These are phyloP conservation scores for Myriangium duriaei DNA, from an alignment of 2,329 filamentous ascomycete species.

Conservation along the genomic window DNA sequence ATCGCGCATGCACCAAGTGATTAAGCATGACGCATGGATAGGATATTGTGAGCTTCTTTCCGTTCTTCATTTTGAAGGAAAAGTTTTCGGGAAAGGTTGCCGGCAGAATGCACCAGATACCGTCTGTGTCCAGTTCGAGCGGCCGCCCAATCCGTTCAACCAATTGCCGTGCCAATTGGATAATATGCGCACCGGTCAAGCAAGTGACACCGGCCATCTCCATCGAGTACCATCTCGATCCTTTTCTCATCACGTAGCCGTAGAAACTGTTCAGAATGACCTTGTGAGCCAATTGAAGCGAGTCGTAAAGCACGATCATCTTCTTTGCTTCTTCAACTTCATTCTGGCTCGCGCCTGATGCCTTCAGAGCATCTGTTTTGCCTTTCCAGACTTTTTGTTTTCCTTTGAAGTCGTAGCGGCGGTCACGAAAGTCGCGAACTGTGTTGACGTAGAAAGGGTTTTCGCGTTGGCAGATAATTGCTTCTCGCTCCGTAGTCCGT, in stretches of 20 bases:
- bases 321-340: conserved; percentile 95
- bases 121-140: conserved; percentile 90
- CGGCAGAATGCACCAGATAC: conserved; percentile 99
- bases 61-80: conserved; percentile 82
- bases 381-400: conserved; percentile 98
- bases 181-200: conserved; percentile 89
- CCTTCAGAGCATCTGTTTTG: conserved; percentile 78
- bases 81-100: conserved; percentile 96
- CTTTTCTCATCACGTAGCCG: conserved; percentile 98
- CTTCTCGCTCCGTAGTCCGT: conserved; percentile 82
- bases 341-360: conserved; percentile 57
- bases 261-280: conserved; percentile 99
- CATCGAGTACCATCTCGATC: conserved; percentile 97
- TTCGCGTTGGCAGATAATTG: conserved; percentile 95
- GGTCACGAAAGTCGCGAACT: conserved; percentile 89
- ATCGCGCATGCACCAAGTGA: conserved; percentile 84
- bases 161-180: conserved; percentile 86
- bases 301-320: conserved; percentile 96
- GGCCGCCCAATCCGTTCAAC: conserved; percentile 89
- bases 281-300: conserved; percentile 91
- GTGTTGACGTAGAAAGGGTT: conserved; percentile 98
- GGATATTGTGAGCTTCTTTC: conserved; percentile 91
- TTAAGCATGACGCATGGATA: conserved; percentile 99
- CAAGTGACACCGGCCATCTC: conserved; percentile 99
- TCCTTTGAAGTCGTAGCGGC: conserved; percentile 96